Evolutionary conservation across 768 basidiomycete genomes (phyloP).

Genomic region (Trametes punicea): DNA sequence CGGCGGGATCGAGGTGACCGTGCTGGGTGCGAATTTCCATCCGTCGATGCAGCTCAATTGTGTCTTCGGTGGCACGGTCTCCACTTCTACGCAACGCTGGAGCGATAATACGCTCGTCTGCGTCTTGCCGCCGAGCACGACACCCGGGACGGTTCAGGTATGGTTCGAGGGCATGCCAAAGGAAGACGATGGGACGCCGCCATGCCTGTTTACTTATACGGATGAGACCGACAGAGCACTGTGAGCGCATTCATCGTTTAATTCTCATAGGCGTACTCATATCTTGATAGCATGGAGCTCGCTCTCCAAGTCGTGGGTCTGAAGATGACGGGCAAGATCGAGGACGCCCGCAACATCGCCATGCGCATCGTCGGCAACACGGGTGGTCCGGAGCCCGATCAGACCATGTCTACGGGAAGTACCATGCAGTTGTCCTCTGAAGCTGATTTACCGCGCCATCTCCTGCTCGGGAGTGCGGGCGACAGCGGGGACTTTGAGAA

Average conservation of each 20-base stretch:
- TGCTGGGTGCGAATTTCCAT: conserved; percentile 90
- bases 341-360: conserved; percentile 90
- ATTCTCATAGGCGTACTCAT: conserved; percentile 3
- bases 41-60: conserved; percentile 67
- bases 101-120: conserved; percentile 93
- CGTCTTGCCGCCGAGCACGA: conserved; percentile 76
- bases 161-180: conserved; percentile 79
- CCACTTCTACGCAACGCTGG: conserved; percentile 87
- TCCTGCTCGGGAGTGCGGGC: conserved; percentile 52
- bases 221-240: conserved; percentile 88
- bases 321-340: conserved; percentile 95
- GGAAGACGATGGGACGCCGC: conserved; percentile 50
- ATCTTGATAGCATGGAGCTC: conserved; percentile 75
- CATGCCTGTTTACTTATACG: conserved; percentile 81
- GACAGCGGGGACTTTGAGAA: conserved; percentile 64
- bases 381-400: conserved; percentile 47
- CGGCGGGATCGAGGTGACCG: conserved; percentile 92
- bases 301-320: conserved; percentile 93
- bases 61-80: conserved; percentile 79
- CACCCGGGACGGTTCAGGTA: conserved; percentile 85
- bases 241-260: conserved; percentile 44
- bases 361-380: conserved; percentile 85
- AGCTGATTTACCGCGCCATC: conserved; percentile 43
- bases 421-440: conserved; percentile 55
- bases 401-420: conserved; percentile 14